Percentiles rank a stretch among this genome's conserved stretches.
Conservation (phyloP, 148 eudicot species). For the Mesembryanthemum crystallinum region DNA sequence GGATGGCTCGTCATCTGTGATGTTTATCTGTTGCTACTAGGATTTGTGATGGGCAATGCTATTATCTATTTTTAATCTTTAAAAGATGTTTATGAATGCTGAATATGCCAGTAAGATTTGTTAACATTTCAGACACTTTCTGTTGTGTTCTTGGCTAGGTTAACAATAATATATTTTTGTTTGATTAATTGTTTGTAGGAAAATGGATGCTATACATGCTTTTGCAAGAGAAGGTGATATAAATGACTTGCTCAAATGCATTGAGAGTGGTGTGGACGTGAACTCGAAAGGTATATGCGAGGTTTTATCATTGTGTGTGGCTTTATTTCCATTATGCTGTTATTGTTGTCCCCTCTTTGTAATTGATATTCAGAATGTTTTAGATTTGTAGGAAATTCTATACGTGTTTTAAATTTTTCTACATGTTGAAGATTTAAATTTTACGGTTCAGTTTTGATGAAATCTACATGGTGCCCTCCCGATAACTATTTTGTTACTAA, state of each 20-base stretch:
- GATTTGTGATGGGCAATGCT: background rate
- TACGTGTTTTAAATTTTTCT: too few species aligned
- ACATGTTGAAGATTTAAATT: too few species aligned
- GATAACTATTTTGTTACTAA: too few species aligned
- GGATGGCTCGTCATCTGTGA: background rate
- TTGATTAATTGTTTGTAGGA: slow-evolving; percentile 36
- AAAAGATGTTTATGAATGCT: background rate
- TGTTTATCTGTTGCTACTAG: background rate
- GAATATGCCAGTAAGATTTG: background rate
- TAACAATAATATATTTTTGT: background rate
- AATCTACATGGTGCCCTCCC: too few species aligned
- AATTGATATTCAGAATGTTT: background rate
- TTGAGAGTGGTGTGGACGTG: slow-evolving; percentile 65
- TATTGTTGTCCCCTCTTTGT: background rate
- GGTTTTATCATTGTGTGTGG: slow-evolving; percentile 2
- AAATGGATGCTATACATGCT: slow-evolving; percentile 85
- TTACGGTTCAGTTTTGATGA: too few species aligned
- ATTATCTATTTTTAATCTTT: background rate
- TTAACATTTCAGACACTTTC: background rate
- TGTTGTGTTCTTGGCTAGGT: background rate
- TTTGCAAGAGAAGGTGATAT: slow-evolving; percentile 94
- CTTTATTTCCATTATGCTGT: background rate
- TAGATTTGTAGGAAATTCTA: too few species aligned
- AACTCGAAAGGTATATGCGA: slow-evolving; percentile 59
- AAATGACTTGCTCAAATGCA: slow-evolving; percentile 68